These are phyloP conservation scores for Boletus eberwhitei DNA, from an alignment of 768 basidiomycete genomes.

Conservation along the genomic window DNA sequence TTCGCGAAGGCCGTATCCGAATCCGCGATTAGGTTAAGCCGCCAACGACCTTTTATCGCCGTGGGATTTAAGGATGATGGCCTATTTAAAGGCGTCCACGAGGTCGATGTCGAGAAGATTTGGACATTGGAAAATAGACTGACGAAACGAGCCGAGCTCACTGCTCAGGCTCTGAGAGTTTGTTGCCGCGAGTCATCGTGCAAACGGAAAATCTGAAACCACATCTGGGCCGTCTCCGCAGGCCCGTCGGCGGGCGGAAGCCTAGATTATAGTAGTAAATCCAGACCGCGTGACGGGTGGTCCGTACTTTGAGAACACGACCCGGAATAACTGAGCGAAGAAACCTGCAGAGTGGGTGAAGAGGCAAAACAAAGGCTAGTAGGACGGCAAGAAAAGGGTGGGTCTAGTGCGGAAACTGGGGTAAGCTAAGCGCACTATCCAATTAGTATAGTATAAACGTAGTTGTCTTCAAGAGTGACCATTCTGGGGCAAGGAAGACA, in stretches of 20 bases:
- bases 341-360: no score
- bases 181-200: no score
- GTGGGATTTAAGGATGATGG: neutral
- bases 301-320: no score
- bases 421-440: neutral
- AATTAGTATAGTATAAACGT: neutral
- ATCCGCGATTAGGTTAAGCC: neutral
- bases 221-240: neutral
- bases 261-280: no score
- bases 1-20: neutral
- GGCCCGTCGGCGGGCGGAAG: no score
- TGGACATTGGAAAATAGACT: no score
- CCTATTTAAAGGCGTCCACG: neutral
- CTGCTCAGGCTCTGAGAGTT: no score
- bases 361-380: neutral
- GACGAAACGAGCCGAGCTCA: no score
- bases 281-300: neutral
- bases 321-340: neutral
- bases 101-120: neutral
- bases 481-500: neutral
- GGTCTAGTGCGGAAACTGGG: neutral
- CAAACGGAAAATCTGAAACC: no score
- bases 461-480: neutral
- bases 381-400: neutral
- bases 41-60: neutral